phyloP scores from a whole-genome alignment of 345 rosid species.

The Noccaea bulbosa region DNA sequence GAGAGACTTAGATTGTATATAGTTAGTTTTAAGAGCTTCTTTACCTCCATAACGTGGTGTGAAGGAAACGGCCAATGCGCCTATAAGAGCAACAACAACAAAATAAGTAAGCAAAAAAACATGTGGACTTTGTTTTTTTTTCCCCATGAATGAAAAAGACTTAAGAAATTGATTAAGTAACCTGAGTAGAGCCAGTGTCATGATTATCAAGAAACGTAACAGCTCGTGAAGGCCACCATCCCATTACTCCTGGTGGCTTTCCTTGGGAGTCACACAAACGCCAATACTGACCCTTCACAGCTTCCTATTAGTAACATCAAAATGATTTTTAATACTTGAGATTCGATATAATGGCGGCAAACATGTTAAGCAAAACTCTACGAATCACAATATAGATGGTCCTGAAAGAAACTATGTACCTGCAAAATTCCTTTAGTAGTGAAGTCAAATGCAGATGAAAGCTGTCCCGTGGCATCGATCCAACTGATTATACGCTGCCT shows the following conservation, averaged over 20 bases:
- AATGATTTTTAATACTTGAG: constrained; percentile 8
- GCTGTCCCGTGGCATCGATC: constrained; percentile 81
- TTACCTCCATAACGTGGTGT: constrained; percentile 80
- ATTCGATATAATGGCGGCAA: neutral
- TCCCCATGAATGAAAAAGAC: neutral
- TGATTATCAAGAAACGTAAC: constrained; percentile 91
- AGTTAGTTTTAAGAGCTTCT: neutral
- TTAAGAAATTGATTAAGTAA: constrained; percentile 14
- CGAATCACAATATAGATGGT: neutral
- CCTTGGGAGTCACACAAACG: constrained; percentile 80
- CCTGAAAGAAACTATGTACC: constrained; percentile 44
- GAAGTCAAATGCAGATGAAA: constrained; percentile 89
- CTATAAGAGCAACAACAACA: constrained; percentile 48
- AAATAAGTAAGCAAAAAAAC: constrained; percentile 21
- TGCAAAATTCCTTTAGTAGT: constrained; percentile 90
- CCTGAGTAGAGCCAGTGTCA: constrained; percentile 96
- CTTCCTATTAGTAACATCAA: constrained; percentile 55
- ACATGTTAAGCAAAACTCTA: neutral
- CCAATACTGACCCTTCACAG: constrained; percentile 87
- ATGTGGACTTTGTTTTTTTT: constrained; percentile 1
- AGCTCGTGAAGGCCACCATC: constrained; percentile 97
- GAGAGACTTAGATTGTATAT: neutral
- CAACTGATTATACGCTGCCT: constrained; percentile 81
- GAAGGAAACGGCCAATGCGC: constrained; percentile 93
- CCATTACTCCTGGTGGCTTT: constrained; percentile 92